These are phyloP conservation scores for Dictyostelium capitatum DNA, from an alignment of 78 protist genomes.

Conservation along the genomic window DNA sequence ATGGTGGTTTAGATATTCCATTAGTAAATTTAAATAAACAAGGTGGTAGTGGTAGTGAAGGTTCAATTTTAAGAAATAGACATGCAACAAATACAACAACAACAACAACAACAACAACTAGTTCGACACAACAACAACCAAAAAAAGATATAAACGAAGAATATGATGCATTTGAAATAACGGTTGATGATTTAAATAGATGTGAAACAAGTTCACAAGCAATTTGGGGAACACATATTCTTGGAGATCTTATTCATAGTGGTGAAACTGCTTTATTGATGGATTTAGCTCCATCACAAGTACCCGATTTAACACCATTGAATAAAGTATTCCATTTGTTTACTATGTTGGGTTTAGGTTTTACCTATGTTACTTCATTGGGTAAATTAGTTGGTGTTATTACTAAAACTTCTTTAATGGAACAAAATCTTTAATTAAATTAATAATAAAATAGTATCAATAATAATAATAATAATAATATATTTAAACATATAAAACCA, in stretches of 20 bases:
- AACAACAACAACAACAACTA: background rate
- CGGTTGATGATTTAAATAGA: background rate
- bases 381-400: conserved; percentile 80
- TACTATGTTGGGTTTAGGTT: conserved; percentile 74
- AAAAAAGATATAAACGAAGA: background rate
- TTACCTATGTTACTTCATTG: conserved; percentile 67
- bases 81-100: background rate
- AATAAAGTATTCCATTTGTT: conserved; percentile 80
- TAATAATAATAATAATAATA: background rate
- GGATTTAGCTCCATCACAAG: conserved; percentile 79
- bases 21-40: background rate
- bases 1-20: conserved; percentile 13
- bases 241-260: conserved; percentile 67
- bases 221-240: conserved; percentile 46
- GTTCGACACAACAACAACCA: too few species aligned
- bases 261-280: conserved; percentile 68
- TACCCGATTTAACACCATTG: conserved; percentile 73
- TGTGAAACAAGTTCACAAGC: background rate
- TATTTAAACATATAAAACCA: too few species aligned
- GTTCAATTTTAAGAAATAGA: conserved; percentile 15
- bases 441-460: too few species aligned
- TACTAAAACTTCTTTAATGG: conserved; percentile 64
- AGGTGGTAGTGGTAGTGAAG: too few species aligned
- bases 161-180: conserved; percentile 6
- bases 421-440: conserved; percentile 50